These are phyloP conservation scores for Erodium trifolium DNA, from an alignment of 441 rosid genomes.

Conservation along the genomic window DNA sequence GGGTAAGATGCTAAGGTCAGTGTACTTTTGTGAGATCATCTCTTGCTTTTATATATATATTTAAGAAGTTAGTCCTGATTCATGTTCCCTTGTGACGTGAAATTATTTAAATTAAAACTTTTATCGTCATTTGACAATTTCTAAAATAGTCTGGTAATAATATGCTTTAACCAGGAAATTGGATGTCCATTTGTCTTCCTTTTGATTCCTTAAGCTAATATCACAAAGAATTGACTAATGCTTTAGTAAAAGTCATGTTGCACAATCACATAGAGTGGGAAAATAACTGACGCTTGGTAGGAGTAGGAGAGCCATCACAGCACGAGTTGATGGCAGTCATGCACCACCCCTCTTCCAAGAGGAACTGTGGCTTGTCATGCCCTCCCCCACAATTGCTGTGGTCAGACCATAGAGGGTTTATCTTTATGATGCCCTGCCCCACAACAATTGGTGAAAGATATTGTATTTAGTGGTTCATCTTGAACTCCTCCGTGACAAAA, in stretches of 20 bases:
- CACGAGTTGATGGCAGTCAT: neutral
- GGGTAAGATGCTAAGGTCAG: no score
- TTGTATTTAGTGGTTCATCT: neutral
- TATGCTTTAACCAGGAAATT: neutral
- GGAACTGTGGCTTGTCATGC: neutral
- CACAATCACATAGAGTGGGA: neutral
- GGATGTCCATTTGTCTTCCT: neutral
- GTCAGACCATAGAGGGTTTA: neutral
- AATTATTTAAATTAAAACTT: neutral
- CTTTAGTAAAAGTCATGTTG: neutral
- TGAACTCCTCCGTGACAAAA: neutral
- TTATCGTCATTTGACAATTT: neutral
- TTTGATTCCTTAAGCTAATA: neutral
- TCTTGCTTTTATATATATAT: no score
- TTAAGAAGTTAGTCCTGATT: neutral
- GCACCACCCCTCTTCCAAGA: neutral
- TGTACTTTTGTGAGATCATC: no score
- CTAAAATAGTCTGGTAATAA: neutral
- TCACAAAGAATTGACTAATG: neutral
- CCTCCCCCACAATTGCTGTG: neutral
- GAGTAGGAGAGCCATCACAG: neutral
- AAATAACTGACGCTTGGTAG: neutral
- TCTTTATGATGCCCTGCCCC: no score
- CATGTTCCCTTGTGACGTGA: neutral
- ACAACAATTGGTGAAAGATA: neutral